Evolutionary conservation across 306 rosid genomes (phyloP).

Genomic region (Astragalus glycyphyllos): DNA sequence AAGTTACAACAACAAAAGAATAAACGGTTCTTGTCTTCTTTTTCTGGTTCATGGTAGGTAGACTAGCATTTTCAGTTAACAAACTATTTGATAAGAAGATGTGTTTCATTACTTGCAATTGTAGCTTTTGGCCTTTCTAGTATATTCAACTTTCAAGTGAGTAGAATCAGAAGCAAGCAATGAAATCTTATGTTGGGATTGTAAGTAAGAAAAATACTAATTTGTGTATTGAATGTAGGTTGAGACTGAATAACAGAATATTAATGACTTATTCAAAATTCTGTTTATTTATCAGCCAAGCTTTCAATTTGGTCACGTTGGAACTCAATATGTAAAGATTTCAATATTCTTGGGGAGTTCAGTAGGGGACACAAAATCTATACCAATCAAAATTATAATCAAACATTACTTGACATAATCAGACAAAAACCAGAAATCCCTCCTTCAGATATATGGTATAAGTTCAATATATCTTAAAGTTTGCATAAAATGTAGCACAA

Average conservation of each 20-base stretch:
- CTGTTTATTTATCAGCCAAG: constrained; percentile 19
- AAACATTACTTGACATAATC: constrained; percentile 39
- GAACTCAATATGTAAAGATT: constrained; percentile 11
- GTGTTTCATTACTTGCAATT: not conserved
- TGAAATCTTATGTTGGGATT: constrained; percentile 46
- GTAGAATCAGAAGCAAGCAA: constrained; percentile 37
- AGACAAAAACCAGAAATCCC: constrained; percentile 31
- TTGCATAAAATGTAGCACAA: too few species aligned
- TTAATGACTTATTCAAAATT: constrained; percentile 6
- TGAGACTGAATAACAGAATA: constrained; percentile 14
- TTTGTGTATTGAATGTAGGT: constrained; percentile 29
- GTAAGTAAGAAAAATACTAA: constrained; percentile 18
- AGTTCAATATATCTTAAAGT: too few species aligned
- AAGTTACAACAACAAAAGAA: not conserved
- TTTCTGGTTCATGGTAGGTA: constrained; percentile 38
- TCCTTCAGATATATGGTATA: not conserved
- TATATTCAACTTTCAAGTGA: not conserved
- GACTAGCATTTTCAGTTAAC: constrained; percentile 28
- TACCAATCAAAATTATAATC: constrained; percentile 35
- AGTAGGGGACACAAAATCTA: constrained; percentile 44
- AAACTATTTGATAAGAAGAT: constrained; percentile 19
- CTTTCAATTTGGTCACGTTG: constrained; percentile 34
- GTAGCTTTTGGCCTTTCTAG: not conserved
- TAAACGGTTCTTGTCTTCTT: constrained; percentile 1
- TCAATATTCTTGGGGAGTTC: constrained; percentile 33